These are phyloP conservation scores for Kazachstania sp. DNA, from an alignment of 1,139 yeast species.

Conservation along the genomic window DNA sequence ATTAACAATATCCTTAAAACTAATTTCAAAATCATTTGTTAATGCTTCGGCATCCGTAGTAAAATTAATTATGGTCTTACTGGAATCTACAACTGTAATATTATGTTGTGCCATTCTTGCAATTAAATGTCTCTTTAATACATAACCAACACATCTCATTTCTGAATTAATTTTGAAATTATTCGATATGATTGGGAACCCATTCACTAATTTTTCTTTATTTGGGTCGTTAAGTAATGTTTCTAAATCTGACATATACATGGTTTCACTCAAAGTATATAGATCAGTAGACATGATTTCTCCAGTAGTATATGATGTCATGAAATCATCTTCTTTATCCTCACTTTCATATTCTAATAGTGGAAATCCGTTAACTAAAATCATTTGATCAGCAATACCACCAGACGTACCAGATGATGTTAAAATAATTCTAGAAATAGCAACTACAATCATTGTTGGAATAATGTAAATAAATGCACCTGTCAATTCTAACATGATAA, in stretches of 20 bases:
- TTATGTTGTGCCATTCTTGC: slow-evolving; percentile 12
- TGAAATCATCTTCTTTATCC: slow-evolving; percentile 45
- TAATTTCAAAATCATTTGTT: slow-evolving; percentile 19
- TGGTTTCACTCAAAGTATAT: slow-evolving; percentile 40
- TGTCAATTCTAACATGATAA: slow-evolving; percentile 90
- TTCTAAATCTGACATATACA: slow-evolving; percentile 32
- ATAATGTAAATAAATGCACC: slow-evolving; percentile 85
- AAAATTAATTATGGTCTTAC: slow-evolving; percentile 14
- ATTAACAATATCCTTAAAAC: slow-evolving; percentile 43
- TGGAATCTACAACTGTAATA: slow-evolving; percentile 10
- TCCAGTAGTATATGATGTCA: slow-evolving; percentile 42
- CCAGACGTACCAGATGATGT: slow-evolving; percentile 63
- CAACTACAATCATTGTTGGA: slow-evolving; percentile 94
- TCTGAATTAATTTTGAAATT: slow-evolving; percentile 18
- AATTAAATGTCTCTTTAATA: slow-evolving; percentile 20
- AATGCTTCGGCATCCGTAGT: slow-evolving; percentile 13
- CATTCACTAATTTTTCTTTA: slow-evolving; percentile 37
- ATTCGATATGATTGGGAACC: slow-evolving; percentile 46
- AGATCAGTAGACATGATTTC: slow-evolving; percentile 59
- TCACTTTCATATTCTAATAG: slow-evolving; percentile 70
- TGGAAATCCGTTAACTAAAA: slow-evolving; percentile 81
- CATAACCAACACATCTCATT: slow-evolving; percentile 25
- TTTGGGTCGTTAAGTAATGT: slow-evolving; percentile 16
- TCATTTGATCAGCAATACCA: slow-evolving; percentile 96
- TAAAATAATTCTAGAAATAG: slow-evolving; percentile 72